Evolutionary conservation across 1,139 yeast genomes (phyloP).

Genomic region (Candida labiduridarum): DNA sequence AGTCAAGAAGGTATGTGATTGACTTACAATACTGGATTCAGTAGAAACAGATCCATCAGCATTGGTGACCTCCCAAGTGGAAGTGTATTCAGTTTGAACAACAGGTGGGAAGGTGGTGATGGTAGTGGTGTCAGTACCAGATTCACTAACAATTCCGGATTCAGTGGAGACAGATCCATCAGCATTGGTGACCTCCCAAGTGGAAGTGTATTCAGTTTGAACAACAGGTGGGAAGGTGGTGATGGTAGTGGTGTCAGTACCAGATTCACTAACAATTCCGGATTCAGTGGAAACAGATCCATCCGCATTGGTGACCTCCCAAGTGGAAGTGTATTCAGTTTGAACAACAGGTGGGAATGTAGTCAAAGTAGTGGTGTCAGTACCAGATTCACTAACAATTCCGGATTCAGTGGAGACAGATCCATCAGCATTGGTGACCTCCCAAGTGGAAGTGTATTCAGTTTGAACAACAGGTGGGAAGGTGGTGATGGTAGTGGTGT

Average conservation of each 20-base stretch:
- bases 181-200: background rate
- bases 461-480: background rate
- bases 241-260: too few relatives aligned
- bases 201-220: conserved; percentile 3
- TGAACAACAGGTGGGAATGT: background rate
- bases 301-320: conserved; percentile 3
- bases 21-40: conserved; percentile 8
- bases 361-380: background rate
- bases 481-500: background rate
- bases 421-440: conserved; percentile 12
- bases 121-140: background rate
- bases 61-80: conserved; percentile 7
- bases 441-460: conserved; percentile 3
- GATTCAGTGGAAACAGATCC: conserved; percentile 7
- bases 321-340: conserved; percentile 6
- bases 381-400: conserved; percentile 4
- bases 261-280: conserved; percentile 7
- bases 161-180: conserved; percentile 18
- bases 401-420: conserved; percentile 15
- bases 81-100: conserved; percentile 2
- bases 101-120: background rate
- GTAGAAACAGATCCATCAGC: conserved; percentile 1
- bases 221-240: background rate
- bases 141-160: conserved; percentile 11
- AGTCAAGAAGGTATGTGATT: background rate